Evolutionary conservation across 1,284 basidiomycete species (phyloP), one percentile per base, ranked within the genome.

Genomic region (Gomphus bonarii): DNA sequence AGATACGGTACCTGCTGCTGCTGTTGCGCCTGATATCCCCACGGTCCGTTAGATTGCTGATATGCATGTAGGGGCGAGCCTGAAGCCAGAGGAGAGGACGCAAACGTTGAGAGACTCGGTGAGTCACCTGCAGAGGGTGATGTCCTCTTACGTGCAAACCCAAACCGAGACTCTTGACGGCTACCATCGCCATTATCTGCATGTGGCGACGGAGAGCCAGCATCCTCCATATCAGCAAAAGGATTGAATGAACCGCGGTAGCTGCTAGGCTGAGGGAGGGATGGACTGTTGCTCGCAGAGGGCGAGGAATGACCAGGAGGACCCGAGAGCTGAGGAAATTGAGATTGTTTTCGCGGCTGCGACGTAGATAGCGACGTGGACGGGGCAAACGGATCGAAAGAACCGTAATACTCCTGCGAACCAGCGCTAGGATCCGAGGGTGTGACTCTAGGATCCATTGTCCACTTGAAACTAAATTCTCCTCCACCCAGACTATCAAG

Each of bases 101-200:
- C 72, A 42, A 84, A 82, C 20, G 84, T 85, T 12, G 81, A 79
- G 2, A 81, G 66, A 49, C 74, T 65, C 18, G 75, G 76, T 9
- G 84, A 80, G 1, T 76, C 75, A 61, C 83, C 42, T 10, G 30
- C 50, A 5, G 55, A 50, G 8, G 85, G 47, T 80, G 77, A 16
- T 16, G 55, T 22, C 46, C 28, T 57, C 31, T 83, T 84, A 22
- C 87, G 80, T 10, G 90, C 90, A 67, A 93, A 93, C 18, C 84
- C 86, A 69, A 92, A 92, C 20, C 90, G 78, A 7, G 89, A 91
- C 40, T 89, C 78, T 62, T 84, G 85, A 58, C 87, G 74, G 16
- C 70, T 69, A 4, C 69, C 63, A 56, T 88, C 85, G 57, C 88
- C 85, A 53, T 57, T 55, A 42, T 55, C 63, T 60, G 38, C 42